A percentile compares a stretch with the other conserved stretches of the same genome.
phyloP scores from a whole-genome alignment of 805 yeast species.

The Kregervanrija delftensis region DNA sequence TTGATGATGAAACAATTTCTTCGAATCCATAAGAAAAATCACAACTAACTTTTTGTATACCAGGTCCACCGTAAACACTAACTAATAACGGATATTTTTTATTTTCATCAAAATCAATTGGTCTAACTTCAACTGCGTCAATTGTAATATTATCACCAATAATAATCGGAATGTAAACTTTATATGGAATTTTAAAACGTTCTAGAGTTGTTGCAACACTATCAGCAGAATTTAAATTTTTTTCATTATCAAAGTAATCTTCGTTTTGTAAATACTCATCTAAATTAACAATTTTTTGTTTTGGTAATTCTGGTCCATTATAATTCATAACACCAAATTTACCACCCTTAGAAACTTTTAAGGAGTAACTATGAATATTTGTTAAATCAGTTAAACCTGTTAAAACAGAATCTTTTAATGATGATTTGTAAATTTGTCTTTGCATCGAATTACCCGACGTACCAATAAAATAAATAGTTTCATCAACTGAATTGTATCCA shows the following conservation, averaged over 20 bases:
- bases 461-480: constrained; percentile 48
- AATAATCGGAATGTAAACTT: constrained; percentile 27
- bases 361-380: constrained; percentile 39
- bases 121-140: constrained; percentile 56
- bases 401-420: constrained; percentile 25
- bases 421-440: constrained; percentile 51
- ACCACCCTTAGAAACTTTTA: constrained; percentile 51
- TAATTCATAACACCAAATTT: constrained; percentile 42
- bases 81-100: constrained; percentile 59
- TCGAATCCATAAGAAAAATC: constrained; percentile 47
- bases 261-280: constrained; percentile 8
- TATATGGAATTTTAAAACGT: constrained; percentile 45
- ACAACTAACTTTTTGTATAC: constrained; percentile 52
- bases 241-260: constrained; percentile 8
- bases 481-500: constrained; percentile 39
- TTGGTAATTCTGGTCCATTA: constrained; percentile 44
- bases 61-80: constrained; percentile 77
- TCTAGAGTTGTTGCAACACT: constrained; percentile 13
- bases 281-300: constrained; percentile 33
- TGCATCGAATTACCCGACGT: constrained; percentile 50
- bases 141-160: constrained; percentile 32
- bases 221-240: constrained; percentile 13
- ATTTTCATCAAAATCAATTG: constrained; percentile 40
- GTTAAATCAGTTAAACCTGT: constrained; percentile 26
- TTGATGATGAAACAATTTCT: constrained; percentile 47